Evolutionary conservation across 1,139 yeast genomes (phyloP).

Genomic region (Candida anutae): DNA sequence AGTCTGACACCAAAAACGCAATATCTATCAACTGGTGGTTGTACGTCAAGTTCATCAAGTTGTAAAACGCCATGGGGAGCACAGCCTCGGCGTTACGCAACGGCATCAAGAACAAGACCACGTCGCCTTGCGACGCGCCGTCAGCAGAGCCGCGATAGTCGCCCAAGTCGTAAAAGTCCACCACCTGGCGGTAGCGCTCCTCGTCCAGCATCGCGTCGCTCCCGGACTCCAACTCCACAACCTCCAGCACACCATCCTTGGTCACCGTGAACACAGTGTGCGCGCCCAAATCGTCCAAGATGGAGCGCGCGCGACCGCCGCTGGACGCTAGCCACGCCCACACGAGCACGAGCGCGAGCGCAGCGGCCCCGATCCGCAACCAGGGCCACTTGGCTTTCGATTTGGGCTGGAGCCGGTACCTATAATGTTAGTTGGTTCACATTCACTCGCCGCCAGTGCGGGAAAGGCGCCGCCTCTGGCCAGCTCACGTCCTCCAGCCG

Average conservation of each 20-base stretch:
- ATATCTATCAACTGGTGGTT: conserved; percentile 76
- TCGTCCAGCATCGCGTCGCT: conserved; percentile 7
- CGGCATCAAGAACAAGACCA: conserved; percentile 67
- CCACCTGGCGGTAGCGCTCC: conserved; percentile 24
- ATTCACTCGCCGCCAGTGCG: conserved; percentile 3
- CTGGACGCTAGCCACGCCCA: too few relatives aligned
- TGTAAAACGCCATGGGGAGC: conserved; percentile 75
- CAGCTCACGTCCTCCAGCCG: too few relatives aligned
- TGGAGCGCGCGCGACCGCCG: too few relatives aligned
- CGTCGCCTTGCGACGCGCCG: conserved; percentile 54
- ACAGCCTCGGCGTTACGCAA: conserved; percentile 77
- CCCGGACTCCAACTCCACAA: conserved; percentile 1
- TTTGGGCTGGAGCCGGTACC: background rate
- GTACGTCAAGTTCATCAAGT: conserved; percentile 78
- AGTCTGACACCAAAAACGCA: conserved; percentile 80
- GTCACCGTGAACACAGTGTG: conserved; percentile 25
- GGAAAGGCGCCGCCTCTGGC: too few relatives aligned
- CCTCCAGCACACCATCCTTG: conserved; percentile 24
- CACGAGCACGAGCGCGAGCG: too few relatives aligned
- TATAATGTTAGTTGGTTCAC: conserved; percentile 3
- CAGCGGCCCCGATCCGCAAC: too few relatives aligned
- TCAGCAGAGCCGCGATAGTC: conserved; percentile 47
- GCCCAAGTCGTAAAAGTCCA: conserved; percentile 55
- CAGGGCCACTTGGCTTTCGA: too few relatives aligned
- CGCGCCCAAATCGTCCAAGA: background rate